A percentile compares a stretch with the other conserved stretches of the same genome.
phyloP scores from a whole-genome alignment of 2,329 filamentous ascomycete species.

The Penicillium sclerotigenum region DNA sequence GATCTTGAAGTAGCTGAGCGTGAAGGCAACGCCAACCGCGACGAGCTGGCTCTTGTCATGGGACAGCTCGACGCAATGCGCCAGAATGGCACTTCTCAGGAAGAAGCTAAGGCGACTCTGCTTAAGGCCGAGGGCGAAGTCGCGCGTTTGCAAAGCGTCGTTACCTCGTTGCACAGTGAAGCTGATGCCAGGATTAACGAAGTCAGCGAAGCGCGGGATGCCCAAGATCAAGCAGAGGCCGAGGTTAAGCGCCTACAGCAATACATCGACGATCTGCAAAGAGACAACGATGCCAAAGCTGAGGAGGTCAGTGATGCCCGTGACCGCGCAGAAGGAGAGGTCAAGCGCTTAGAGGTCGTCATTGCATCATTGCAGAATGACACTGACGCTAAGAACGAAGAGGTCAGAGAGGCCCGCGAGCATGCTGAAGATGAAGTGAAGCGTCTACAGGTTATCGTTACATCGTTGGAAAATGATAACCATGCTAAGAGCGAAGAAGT shows the following conservation, averaged over 20 bases:
- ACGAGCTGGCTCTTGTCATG: constrained; percentile 42
- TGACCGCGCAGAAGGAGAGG: constrained; percentile 16
- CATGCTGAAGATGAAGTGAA: constrained; percentile 27
- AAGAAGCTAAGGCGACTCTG: constrained; percentile 30
- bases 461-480: background rate
- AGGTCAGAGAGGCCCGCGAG: constrained; percentile 19
- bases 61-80: constrained; percentile 45
- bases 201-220: constrained; percentile 22
- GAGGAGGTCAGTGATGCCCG: constrained; percentile 15
- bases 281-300: constrained; percentile 24
- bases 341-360: constrained; percentile 13
- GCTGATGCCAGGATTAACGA: constrained; percentile 26
- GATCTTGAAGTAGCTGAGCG: constrained; percentile 56
- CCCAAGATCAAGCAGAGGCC: constrained; percentile 19
- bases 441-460: constrained; percentile 24
- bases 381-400: constrained; percentile 14
- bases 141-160: constrained; percentile 47
- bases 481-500: background rate
- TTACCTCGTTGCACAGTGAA: constrained; percentile 46
- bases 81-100: constrained; percentile 36
- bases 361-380: constrained; percentile 17
- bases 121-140: constrained; percentile 33
- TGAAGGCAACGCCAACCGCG: constrained; percentile 39
- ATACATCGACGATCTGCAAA: constrained; percentile 49
- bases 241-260: constrained; percentile 37